These are phyloP conservation scores for Trypanosomatidae sp. DNA, from an alignment of 208 protist species.

Conservation along the genomic window DNA sequence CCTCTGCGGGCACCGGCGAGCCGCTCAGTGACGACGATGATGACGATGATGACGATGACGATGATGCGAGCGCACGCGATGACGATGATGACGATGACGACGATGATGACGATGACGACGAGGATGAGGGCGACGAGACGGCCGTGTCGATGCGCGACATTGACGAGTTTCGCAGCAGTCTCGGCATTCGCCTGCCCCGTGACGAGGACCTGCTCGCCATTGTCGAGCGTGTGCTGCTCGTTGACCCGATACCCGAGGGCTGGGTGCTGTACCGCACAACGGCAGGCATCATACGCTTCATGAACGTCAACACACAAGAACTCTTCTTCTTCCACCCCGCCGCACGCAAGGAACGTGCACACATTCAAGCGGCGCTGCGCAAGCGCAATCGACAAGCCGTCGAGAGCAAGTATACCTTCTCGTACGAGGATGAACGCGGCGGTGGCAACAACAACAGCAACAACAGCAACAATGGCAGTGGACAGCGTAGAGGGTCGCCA, in stretches of 20 bases:
- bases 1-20: conserved; percentile 10
- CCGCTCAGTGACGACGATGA: conserved; percentile 4
- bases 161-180: conserved; percentile 77
- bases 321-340: conserved; percentile 76
- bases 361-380: conserved; percentile 52
- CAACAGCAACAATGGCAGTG: conserved; percentile 1
- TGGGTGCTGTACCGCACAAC: conserved; percentile 86
- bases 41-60: conserved; percentile 4
- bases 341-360: conserved; percentile 36
- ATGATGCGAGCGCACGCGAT: conserved; percentile 6
- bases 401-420: conserved; percentile 65
- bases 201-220: conserved; percentile 73
- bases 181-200: conserved; percentile 68
- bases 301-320: conserved; percentile 84
- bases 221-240: conserved; percentile 73
- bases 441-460: not conserved
- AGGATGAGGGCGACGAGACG: conserved; percentile 49
- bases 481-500: too few species aligned
- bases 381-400: conserved; percentile 59
- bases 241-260: conserved; percentile 70
- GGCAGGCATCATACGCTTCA: conserved; percentile 74
- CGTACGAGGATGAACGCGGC: conserved; percentile 44
- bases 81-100: conserved; percentile 27
- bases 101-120: conserved; percentile 41
- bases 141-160: conserved; percentile 59